Base-by-base conservation (phyloP, 192 early-diverging fungal genomes). In the Spizellomyces punctatus region DNA sequence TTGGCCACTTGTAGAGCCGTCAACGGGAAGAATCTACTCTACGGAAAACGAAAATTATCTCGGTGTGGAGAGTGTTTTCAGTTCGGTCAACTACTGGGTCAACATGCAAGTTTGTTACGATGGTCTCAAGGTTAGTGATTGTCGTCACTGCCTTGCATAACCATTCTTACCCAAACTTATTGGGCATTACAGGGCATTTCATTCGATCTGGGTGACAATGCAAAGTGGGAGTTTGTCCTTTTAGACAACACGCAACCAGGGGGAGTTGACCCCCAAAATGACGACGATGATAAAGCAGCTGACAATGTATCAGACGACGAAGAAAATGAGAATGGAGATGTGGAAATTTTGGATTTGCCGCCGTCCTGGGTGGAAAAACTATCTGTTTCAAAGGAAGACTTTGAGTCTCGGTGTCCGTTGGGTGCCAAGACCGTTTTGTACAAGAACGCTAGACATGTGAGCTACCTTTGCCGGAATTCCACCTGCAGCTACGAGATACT, bases 31-130 rank as follows among this genome's bases (percentile, higher is more conserved):
- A 21, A 71, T 85, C 19, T 80, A 79, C 52, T 48, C 73, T 6
- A 78, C 81, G 55, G 82, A 85, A n/a, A 67, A 84, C 71, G 80
- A 79, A 44, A 75, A 79, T 45, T 88, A 88, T 65, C 76, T 88
- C 10, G 86, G 86, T 14, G 78, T 88, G 14, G 86, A 88, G 68
- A 81, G 84, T 66, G 86, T 88, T 6, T 88, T 82, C 67, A 80
- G 79, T 58, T 80, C 82, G 6, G 66, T 72, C 16, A 86, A 88
- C 74, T 85, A 85, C 70, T 88, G 86, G 86, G 86, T 85, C 22
- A 86, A 88, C 61, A 86, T 88, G 86, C 86, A 86, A 80, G 78
- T 83, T 48, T 86, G 86, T 67, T 85, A 82, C 66, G 81, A 88
- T 44, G 86, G 86, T 63, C 74, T 86, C 6, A 85, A 82, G 76